Percentiles rank a stretch among this genome's conserved stretches.
These are phyloP conservation scores for Pseudonitzschia pungens DNA, from an alignment of 108 stramenopile genomes.

Conservation along the genomic window DNA sequence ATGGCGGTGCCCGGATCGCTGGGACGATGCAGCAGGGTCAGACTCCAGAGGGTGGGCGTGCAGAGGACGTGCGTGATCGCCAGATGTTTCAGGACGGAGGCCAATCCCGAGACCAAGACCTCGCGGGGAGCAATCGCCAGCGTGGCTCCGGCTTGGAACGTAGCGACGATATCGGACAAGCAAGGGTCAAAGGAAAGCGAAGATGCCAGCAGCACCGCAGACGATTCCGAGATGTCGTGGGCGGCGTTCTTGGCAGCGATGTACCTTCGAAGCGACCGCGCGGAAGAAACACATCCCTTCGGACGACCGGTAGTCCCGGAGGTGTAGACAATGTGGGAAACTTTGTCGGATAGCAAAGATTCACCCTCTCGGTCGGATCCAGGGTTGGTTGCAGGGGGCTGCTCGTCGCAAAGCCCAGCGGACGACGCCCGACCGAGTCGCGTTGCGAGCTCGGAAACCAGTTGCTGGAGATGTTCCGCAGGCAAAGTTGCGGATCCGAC, in stretches of 20 bases:
- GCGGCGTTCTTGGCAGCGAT: slow-evolving; percentile 63
- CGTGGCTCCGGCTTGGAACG: slow-evolving; percentile 53
- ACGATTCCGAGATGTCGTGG: slow-evolving; percentile 43
- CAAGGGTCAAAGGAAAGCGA: slow-evolving; percentile 85
- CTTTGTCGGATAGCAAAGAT: slow-evolving; percentile 2
- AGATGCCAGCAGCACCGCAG: slow-evolving; percentile 73
- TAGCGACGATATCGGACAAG: slow-evolving; percentile 76
- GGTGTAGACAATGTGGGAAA: slow-evolving; percentile 91
- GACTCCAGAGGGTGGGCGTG: slow-evolving; percentile 80
- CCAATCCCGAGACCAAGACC: slow-evolving; percentile 28
- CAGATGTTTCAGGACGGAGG: slow-evolving; percentile 35
- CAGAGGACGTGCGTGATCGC: slow-evolving; percentile 71
- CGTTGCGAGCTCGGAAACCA: neutral
- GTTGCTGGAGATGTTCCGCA: neutral
- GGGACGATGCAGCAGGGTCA: slow-evolving; percentile 15
- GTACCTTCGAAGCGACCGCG: slow-evolving; percentile 59
- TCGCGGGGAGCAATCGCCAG: slow-evolving; percentile 54
- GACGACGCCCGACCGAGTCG: neutral
- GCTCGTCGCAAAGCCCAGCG: neutral
- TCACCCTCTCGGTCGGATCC: neutral
- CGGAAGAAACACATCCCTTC: slow-evolving; percentile 88
- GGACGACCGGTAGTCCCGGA: slow-evolving; percentile 94
- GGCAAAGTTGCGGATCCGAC: neutral
- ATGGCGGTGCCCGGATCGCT: neutral
- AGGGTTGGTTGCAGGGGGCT: neutral